Percentiles rank a stretch among this genome's conserved stretches.
These are phyloP conservation scores for Phytophthora pseudosyringae DNA, from an alignment of 352 stramenopile genomes.

Conservation along the genomic window DNA sequence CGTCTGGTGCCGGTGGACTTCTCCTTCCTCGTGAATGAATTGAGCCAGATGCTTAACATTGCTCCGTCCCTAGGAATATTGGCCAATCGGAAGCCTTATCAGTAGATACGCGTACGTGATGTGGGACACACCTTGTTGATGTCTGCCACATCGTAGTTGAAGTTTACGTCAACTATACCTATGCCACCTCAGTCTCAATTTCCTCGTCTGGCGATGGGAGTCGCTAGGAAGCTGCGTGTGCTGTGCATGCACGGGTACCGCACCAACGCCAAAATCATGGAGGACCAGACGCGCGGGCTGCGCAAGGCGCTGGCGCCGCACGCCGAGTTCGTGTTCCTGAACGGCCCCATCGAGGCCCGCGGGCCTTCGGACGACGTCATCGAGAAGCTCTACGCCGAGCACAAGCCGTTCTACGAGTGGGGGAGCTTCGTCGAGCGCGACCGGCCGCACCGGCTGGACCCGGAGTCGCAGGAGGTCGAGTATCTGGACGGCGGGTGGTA, in stretches of 20 bases:
- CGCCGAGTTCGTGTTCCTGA: constrained; percentile 67
- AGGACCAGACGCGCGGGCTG: constrained; percentile 54
- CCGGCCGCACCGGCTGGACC: constrained; percentile 21
- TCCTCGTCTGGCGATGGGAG: constrained; percentile 6
- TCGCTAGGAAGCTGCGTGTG: constrained; percentile 48
- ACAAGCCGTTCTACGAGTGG: constrained; percentile 68
- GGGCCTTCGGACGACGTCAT: constrained; percentile 55
- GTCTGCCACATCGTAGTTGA: constrained; percentile 11
- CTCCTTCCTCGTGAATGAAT: constrained; percentile 20
- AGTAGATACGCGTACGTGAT: neutral
- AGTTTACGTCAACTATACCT: constrained; percentile 23
- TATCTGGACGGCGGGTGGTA: constrained; percentile 48
- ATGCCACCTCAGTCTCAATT: constrained; percentile 7
- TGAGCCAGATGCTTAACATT: constrained; percentile 17
- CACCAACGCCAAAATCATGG: constrained; percentile 62
- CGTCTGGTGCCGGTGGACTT: constrained; percentile 10
- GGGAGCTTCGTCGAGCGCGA: constrained; percentile 34
- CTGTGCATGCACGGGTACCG: constrained; percentile 71
- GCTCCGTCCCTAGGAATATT: constrained; percentile 23
- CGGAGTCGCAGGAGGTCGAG: constrained; percentile 32
- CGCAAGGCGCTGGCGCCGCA: constrained; percentile 45
- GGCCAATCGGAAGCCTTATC: constrained; percentile 14
- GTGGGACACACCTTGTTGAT: constrained; percentile 4
- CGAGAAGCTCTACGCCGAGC: constrained; percentile 46
- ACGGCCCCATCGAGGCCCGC: constrained; percentile 51